Percentiles rank a stretch among this genome's conserved stretches.
These are phyloP conservation scores for Kurtzmaniella cleridarum DNA, from an alignment of 805 yeast species.

Conservation along the genomic window DNA sequence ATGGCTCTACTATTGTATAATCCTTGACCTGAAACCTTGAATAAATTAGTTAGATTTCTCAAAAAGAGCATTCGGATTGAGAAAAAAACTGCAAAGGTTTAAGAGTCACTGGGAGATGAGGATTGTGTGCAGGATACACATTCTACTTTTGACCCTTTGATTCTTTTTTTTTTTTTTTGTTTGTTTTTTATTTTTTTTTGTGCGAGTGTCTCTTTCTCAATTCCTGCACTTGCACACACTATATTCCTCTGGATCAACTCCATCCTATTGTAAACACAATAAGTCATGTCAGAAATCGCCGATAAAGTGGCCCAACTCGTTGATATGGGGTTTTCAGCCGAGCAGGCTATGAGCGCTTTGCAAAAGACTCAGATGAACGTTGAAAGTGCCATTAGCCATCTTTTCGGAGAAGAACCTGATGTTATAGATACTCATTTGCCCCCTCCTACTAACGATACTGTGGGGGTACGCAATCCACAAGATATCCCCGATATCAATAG, in stretches of 20 bases:
- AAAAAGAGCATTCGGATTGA: background rate
- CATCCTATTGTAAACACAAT: conserved; percentile 1
- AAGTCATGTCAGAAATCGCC: conserved; percentile 2
- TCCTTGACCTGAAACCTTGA: background rate
- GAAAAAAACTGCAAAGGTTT: too few relatives aligned
- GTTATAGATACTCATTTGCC: background rate
- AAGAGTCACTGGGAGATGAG: background rate
- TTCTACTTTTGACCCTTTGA: too few relatives aligned
- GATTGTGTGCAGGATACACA: background rate
- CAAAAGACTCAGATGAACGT: conserved; percentile 17
- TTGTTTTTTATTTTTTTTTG: background rate
- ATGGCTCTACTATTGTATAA: background rate
- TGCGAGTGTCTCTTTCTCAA: too few relatives aligned
- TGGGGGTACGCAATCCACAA: conserved; percentile 21
- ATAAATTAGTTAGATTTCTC: background rate
- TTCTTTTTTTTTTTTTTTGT: too few relatives aligned
- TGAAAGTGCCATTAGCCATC: conserved; percentile 24
- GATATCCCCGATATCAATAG: conserved; percentile 25
- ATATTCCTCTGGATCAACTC: background rate
- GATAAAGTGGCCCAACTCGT: conserved; percentile 16
- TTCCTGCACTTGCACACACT: too few relatives aligned
- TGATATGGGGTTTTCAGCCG: conserved; percentile 38
- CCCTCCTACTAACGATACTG: conserved; percentile 12
- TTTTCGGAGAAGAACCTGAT: conserved; percentile 28
- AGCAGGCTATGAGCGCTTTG: conserved; percentile 35